phyloP scores from a whole-genome alignment of 2,329 filamentous ascomycete genomes.

The Dryadomyces quercus-mongolicae region DNA sequence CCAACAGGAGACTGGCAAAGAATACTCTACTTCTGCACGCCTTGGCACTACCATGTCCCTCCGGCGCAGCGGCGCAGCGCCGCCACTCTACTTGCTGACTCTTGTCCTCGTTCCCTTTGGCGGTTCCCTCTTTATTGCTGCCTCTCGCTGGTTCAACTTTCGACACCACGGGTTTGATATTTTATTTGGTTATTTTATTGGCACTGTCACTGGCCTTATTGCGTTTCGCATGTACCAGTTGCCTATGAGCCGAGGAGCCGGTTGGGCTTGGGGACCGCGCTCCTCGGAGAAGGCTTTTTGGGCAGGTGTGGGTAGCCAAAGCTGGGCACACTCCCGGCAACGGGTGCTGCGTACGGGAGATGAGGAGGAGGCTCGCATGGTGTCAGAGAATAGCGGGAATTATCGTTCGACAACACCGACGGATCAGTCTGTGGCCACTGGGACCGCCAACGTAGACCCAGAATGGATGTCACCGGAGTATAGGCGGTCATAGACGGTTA shows the following conservation, averaged over 20 bases:
- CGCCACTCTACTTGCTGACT: conserved; percentile 66
- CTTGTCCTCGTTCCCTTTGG: conserved; percentile 61
- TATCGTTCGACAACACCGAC: too few relatives aligned
- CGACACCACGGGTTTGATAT: conserved; percentile 91
- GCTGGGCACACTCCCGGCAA: conserved; percentile 28
- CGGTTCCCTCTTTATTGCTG: conserved; percentile 67
- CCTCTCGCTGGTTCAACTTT: conserved; percentile 78
- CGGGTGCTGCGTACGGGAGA: conserved; percentile 8
- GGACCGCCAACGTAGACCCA: too few relatives aligned
- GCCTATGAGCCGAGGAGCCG: conserved; percentile 64
- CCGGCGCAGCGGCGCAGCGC: conserved; percentile 66
- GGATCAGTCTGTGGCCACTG: too few relatives aligned
- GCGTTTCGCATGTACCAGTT: conserved; percentile 80
- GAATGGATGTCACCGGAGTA: too few relatives aligned
- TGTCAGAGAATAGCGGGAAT: neutral
- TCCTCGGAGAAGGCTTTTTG: conserved; percentile 59
- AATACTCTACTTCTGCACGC: neutral
- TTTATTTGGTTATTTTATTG: conserved; percentile 71
- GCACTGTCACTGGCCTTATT: conserved; percentile 57
- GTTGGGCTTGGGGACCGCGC: conserved; percentile 82
- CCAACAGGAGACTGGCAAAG: neutral
- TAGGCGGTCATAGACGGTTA: too few relatives aligned
- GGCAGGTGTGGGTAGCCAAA: conserved; percentile 54
- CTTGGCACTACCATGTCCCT: conserved; percentile 32
- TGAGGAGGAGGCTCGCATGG: conserved; percentile 16